These are phyloP conservation scores for Coemansia furcata DNA, from an alignment of 192 early-diverging fungal genomes.

Conservation along the genomic window DNA sequence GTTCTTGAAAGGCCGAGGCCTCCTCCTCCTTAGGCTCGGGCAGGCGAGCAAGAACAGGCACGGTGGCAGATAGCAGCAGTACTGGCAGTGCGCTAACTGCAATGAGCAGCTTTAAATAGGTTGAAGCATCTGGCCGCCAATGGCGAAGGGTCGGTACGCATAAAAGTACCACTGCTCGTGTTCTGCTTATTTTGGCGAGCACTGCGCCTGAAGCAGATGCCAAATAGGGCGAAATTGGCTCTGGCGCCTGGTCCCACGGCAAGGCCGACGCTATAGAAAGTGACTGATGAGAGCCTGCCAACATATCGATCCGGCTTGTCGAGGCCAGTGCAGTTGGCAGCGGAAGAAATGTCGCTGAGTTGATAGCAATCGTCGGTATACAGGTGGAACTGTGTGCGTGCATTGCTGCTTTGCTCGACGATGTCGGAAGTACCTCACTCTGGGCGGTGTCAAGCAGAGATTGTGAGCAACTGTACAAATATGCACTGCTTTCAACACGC, in stretches of 20 bases:
- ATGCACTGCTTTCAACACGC: not conserved
- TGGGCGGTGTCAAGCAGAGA: not conserved
- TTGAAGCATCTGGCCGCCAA: constrained; percentile 30
- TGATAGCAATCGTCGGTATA: not conserved
- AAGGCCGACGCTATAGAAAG: not conserved
- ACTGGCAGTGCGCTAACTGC: constrained; percentile 43
- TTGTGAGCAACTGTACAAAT: not conserved
- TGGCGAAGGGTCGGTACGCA: constrained; percentile 43
- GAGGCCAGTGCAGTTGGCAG: constrained; percentile 9
- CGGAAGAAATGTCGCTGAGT: not conserved
- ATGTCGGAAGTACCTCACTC: not conserved
- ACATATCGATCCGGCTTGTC: constrained; percentile 2
- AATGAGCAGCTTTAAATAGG: constrained; percentile 32
- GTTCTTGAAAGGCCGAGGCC: constrained; percentile 12
- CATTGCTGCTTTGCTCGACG: not conserved
- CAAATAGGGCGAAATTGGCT: not conserved
- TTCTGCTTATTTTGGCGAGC: not conserved
- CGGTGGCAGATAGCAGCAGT: constrained; percentile 42
- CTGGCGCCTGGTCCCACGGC: not conserved
- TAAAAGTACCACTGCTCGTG: constrained; percentile 10
- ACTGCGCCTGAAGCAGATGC: not conserved
- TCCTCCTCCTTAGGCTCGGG: not conserved
- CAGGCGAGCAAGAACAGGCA: constrained; percentile 26
- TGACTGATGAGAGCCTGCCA: not conserved
- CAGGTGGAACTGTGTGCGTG: not conserved